phyloP scores from a whole-genome alignment of 2,329 filamentous ascomycete species.

The Lachnum nothofagi region DNA sequence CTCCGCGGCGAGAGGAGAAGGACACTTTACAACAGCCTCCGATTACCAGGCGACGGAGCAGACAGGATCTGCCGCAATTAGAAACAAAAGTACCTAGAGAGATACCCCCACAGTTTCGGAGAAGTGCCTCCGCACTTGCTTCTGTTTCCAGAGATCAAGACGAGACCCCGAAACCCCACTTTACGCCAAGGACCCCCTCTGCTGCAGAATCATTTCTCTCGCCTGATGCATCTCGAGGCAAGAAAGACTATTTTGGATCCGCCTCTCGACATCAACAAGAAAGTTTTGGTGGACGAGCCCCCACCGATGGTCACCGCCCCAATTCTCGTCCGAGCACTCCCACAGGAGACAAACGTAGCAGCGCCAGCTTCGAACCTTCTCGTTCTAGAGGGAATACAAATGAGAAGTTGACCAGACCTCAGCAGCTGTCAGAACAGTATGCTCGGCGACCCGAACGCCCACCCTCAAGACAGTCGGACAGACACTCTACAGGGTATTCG shows the following conservation, averaged over 20 bases:
- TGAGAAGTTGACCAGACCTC: slow-evolving; percentile 25
- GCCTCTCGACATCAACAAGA: slow-evolving; percentile 29
- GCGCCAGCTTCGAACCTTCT: slow-evolving; percentile 16
- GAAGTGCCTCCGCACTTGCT: slow-evolving; percentile 28
- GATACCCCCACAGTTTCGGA: slow-evolving; percentile 28
- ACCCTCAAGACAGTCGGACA: slow-evolving; percentile 17
- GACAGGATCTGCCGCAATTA: slow-evolving; percentile 31
- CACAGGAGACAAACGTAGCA: slow-evolving; percentile 18
- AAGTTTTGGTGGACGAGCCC: slow-evolving; percentile 30
- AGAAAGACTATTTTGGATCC: slow-evolving; percentile 20
- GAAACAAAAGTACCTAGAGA: slow-evolving; percentile 31
- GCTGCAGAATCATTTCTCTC: slow-evolving; percentile 43
- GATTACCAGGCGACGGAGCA: slow-evolving; percentile 24
- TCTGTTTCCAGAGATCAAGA: slow-evolving; percentile 18
- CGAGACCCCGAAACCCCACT: slow-evolving; percentile 31
- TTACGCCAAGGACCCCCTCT: slow-evolving; percentile 22
- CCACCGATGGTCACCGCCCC: slow-evolving; percentile 26
- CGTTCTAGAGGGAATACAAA: slow-evolving; percentile 19
- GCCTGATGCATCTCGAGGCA: slow-evolving; percentile 38
- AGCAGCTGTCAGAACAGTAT: slow-evolving; percentile 24
- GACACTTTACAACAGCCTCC: slow-evolving; percentile 9
- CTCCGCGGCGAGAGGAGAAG: slow-evolving; percentile 1
- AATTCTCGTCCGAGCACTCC: slow-evolving; percentile 20
- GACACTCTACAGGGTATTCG: slow-evolving; percentile 16
- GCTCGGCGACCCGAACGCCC: slow-evolving; percentile 19